phyloP scores from a whole-genome alignment of 2,329 filamentous ascomycete genomes.

The Ophiocordyceps camponoti-rufipedis region DNA sequence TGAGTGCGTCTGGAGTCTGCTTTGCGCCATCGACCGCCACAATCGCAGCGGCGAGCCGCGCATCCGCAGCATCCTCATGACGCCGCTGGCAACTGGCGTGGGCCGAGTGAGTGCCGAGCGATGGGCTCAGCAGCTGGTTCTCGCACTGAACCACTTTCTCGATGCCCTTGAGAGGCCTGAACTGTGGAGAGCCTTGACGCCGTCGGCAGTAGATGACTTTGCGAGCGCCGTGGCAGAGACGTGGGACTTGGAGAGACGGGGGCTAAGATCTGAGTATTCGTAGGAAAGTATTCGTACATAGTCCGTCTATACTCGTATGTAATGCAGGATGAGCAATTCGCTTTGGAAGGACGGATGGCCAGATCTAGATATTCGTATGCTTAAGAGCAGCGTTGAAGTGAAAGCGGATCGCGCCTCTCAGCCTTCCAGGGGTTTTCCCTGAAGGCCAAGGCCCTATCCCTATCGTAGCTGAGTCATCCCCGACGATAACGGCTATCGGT shows the following conservation, averaged over 20 bases:
- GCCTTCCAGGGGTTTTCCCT: no score
- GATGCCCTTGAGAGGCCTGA: not conserved
- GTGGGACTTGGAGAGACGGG: no score
- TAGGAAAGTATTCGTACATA: no score
- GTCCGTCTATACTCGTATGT: not conserved
- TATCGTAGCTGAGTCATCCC: not conserved
- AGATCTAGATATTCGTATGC: not conserved
- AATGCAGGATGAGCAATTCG: no score
- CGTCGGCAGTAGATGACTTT: no score
- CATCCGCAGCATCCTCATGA: constrained; percentile 28
- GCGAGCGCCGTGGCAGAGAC: no score
- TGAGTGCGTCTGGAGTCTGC: constrained; percentile 32
- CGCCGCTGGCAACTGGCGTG: constrained; percentile 22
- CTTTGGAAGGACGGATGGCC: no score
- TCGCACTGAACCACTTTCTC: constrained; percentile 32
- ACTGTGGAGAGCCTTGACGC: no score
- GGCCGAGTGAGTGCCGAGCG: constrained; percentile 23
- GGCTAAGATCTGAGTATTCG: no score
- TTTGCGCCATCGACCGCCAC: constrained; percentile 27
- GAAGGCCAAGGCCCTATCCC: no score
- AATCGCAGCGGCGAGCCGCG: no score
- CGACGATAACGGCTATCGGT: not conserved
- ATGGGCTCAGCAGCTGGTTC: constrained; percentile 30
- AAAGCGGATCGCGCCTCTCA: no score
- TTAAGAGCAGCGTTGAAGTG: not conserved